Conservation (phyloP, 176 grass and related monocot species). For the Lolium perenne region DNA sequence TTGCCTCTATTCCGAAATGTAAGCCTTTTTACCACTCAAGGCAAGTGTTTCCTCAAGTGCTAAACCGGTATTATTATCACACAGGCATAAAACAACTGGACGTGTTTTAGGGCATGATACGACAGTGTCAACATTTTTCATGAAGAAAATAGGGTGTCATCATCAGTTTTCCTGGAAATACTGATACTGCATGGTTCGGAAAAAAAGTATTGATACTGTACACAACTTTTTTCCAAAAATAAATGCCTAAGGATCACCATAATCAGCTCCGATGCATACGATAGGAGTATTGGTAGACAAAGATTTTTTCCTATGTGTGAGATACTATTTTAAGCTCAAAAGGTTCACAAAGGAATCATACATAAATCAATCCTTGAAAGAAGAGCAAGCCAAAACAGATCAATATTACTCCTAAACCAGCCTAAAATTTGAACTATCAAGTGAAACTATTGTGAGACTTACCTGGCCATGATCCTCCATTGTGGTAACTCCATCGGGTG, state of each 20-base stretch:
- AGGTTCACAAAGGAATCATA: constrained; percentile 18
- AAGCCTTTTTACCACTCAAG: not conserved
- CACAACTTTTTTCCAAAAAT: not conserved
- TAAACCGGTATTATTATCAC: not conserved
- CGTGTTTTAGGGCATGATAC: not conserved
- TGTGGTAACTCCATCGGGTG: constrained; percentile 88
- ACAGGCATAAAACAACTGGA: not conserved
- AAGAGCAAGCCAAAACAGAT: not conserved
- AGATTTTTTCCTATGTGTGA: not conserved
- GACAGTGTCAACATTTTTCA: not conserved
- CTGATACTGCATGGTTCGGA: not conserved
- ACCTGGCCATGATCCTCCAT: constrained; percentile 88
- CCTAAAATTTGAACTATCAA: not conserved
- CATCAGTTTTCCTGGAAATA: constrained; percentile 7
- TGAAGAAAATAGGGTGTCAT: not conserved
- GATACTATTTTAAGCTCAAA: not conserved
- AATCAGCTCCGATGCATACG: not conserved
- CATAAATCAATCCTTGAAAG: constrained; percentile 12
- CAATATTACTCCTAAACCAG: not conserved
- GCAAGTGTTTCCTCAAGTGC: not conserved
- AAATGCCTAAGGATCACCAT: not conserved
- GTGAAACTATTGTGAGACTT: not conserved
- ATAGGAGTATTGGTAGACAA: not conserved
- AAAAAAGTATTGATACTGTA: constrained; percentile 1
- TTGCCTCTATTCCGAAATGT: not conserved